phyloP scores from a whole-genome alignment of 2,329 filamentous ascomycete species.

The Hymenoscyphus fraxineus region DNA sequence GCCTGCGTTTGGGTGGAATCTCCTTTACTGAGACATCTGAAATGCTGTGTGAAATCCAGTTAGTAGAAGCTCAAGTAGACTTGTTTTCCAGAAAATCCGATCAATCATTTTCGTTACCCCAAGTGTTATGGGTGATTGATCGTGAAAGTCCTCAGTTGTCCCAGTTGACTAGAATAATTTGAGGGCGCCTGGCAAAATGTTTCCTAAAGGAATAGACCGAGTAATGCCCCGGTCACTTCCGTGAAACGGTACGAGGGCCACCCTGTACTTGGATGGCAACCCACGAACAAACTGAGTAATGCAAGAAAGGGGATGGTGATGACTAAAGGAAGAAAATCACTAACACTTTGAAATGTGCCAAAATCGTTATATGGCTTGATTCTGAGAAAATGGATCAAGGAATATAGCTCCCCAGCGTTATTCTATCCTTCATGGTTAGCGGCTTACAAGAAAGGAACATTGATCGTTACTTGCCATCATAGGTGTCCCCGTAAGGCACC shows the following conservation, averaged over 20 bases:
- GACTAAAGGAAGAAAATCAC: conserved; percentile 29
- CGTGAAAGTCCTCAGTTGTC: too few relatives aligned
- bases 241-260: too few relatives aligned
- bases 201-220: too few relatives aligned
- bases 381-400: conserved; percentile 70
- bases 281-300: too few relatives aligned
- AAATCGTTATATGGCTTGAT: conserved; percentile 71
- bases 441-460: background rate
- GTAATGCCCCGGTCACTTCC: too few relatives aligned
- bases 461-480: conserved; percentile 58
- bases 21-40: conserved; percentile 30
- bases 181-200: too few relatives aligned
- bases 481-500: conserved; percentile 77
- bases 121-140: too few relatives aligned
- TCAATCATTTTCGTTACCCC: too few relatives aligned
- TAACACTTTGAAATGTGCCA: conserved; percentile 55
- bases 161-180: too few relatives aligned
- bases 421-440: conserved; percentile 43
- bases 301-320: too few relatives aligned
- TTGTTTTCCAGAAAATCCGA: too few relatives aligned
- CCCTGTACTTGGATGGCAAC: too few relatives aligned
- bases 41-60: conserved; percentile 20
- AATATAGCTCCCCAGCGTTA: conserved; percentile 70
- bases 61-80: background rate
- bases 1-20: conserved; percentile 16